Evolutionary conservation across 139 green algal species (phyloP).

Genomic region (Limnomonas spitsbergensis): DNA sequence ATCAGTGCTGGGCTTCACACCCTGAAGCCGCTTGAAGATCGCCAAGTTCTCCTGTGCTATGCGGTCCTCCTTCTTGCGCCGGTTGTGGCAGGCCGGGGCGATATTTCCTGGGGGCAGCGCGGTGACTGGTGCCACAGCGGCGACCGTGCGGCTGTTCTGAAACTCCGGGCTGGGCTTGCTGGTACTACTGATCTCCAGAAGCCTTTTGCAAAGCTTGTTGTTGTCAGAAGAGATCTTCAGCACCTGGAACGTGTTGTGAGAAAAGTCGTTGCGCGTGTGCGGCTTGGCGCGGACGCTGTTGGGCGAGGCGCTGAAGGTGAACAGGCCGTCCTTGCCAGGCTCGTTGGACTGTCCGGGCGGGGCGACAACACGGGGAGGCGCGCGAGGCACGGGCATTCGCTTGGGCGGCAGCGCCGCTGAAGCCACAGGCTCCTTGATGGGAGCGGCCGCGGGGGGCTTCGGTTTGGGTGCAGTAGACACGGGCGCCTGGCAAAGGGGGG

Average conservation of each 20-base stretch:
- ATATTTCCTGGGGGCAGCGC: neutral
- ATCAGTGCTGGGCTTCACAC: constrained; percentile 28
- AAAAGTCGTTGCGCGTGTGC: constrained; percentile 12
- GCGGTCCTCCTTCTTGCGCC: constrained; percentile 30
- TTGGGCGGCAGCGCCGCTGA: no score
- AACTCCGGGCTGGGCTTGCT: neutral
- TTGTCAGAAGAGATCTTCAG: constrained; percentile 33
- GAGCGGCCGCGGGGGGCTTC: no score
- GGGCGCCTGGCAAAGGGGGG: no score
- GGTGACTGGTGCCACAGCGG: neutral
- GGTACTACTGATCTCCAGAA: constrained; percentile 35
- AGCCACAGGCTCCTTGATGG: no score
- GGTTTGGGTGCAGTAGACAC: neutral
- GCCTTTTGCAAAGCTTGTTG: constrained; percentile 38
- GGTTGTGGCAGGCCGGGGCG: neutral
- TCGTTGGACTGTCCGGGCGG: neutral
- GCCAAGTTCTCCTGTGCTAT: constrained; percentile 49
- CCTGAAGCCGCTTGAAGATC: constrained; percentile 45
- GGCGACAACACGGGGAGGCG: neutral
- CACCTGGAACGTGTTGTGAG: constrained; percentile 10
- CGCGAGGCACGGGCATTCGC: neutral
- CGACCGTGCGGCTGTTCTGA: neutral
- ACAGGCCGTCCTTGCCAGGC: neutral
- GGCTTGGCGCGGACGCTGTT: constrained; percentile 20
- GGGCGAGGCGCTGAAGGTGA: constrained; percentile 14